Evolutionary conservation across 306 rosid genomes (phyloP).

Genomic region (Senna siamea): DNA sequence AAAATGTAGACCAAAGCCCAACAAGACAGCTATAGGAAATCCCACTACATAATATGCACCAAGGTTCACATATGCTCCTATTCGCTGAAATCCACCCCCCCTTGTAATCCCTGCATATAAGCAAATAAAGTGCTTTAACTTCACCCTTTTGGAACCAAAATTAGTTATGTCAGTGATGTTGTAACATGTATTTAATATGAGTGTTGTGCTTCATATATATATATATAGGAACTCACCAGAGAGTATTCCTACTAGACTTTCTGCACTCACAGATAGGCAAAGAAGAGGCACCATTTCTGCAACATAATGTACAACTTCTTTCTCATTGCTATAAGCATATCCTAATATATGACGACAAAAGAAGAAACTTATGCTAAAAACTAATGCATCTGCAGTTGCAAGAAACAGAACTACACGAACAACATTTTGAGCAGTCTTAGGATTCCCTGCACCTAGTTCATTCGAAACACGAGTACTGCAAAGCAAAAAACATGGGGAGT

Average conservation of each 20-base stretch:
- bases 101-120: constrained; percentile 42
- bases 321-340: constrained; percentile 61
- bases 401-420: constrained; percentile 46
- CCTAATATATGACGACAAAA: constrained; percentile 49
- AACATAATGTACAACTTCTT: constrained; percentile 51
- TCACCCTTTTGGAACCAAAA: no score
- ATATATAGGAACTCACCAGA: constrained; percentile 51
- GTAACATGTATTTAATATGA: no score
- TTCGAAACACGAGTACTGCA: constrained; percentile 71
- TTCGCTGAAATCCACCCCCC: constrained; percentile 51
- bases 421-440: constrained; percentile 48
- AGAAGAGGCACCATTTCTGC: constrained; percentile 58
- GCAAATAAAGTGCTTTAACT: no score
- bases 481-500: no score
- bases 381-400: constrained; percentile 47
- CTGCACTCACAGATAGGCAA: constrained; percentile 47
- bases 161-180: no score
- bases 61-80: constrained; percentile 52
- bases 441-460: constrained; percentile 71
- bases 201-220: no score
- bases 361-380: constrained; percentile 43
- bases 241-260: constrained; percentile 45
- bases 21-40: constrained; percentile 36
- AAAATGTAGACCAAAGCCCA: constrained; percentile 42
- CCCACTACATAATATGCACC: constrained; percentile 54